Percentiles rank a stretch among this genome's conserved stretches.
Evolutionary conservation across 2,329 filamentous ascomycete species (phyloP).

Genomic region (Microascus cirrosus): DNA sequence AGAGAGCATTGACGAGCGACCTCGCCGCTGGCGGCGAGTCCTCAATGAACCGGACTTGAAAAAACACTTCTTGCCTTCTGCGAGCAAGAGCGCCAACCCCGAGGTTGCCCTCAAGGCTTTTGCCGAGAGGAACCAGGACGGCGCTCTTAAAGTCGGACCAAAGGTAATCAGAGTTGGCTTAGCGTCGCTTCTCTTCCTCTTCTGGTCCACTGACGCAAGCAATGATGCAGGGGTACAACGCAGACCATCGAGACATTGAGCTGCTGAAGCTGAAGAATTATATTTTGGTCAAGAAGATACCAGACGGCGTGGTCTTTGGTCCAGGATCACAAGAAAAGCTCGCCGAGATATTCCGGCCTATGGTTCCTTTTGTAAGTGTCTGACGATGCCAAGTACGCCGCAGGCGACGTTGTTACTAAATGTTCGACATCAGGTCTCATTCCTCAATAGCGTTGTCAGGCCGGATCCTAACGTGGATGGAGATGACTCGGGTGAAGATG

Average conservation of each 20-base stretch:
- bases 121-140: conserved; percentile 55
- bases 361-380: conserved; percentile 70
- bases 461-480: conserved; percentile 46
- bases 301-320: conserved; percentile 53
- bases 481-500: conserved; percentile 25
- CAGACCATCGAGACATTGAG: conserved; percentile 67
- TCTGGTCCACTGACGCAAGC: not conserved
- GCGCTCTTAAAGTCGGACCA: conserved; percentile 74
- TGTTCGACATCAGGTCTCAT: conserved; percentile 43
- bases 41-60: conserved; percentile 52
- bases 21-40: conserved; percentile 56
- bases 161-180: conserved; percentile 45
- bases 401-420: not conserved
- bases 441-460: conserved; percentile 64
- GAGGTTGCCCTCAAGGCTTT: conserved; percentile 60
- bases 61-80: conserved; percentile 48
- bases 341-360: conserved; percentile 48
- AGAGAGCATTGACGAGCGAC: conserved; percentile 62
- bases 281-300: conserved; percentile 56
- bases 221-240: conserved; percentile 9
- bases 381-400: not conserved
- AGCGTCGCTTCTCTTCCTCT: no score
- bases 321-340: conserved; percentile 55
- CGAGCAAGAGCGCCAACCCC: conserved; percentile 15
- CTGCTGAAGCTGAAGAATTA: conserved; percentile 73